Base-by-base conservation (phyloP, 2,329 filamentous ascomycete genomes). In the Cucurbitaria berberidis region DNA sequence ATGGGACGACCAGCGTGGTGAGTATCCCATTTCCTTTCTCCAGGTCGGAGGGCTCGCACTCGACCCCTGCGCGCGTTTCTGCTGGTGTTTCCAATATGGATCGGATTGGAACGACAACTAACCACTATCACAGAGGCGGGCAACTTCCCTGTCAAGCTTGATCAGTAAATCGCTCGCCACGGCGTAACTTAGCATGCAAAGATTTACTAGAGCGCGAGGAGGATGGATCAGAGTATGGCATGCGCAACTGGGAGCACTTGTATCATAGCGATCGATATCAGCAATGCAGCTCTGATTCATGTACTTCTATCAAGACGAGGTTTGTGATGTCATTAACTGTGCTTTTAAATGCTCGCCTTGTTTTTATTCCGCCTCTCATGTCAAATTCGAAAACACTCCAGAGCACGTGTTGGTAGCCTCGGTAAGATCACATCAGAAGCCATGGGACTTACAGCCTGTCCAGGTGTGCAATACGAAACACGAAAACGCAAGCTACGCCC, bases 1-100 rank as follows among this genome's bases (percentile, higher is more conserved):
- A 81, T 99, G 95, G 95, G 93, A 99, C 76, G 91, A 95, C 74
- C 95, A 98, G 84, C 90, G 95, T 80, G 91, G 91, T 96, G 83
- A 76, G 89, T 59, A 24, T 19, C 30, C 18, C 11, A 11, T 30
- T 26, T 18, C 6, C 11, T 11, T 24, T 39, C 16, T 38, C 16
- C 10, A 22, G 8, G 15, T n/a, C 4, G 4, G 2, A 4, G 19
- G 15, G 24, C n/a, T 21, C 9, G 8, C 35, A 11, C 21, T 39
- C 36, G 19, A n/a, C 24, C 10, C 16, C 36, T 18, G 30, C 9
- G 29, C 27, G 11, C 11, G 10, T 35, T 35, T 18, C n/a, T 36
- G 34, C 19, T 3, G n/a, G 10, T 15, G 18, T 11, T 21, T 15
- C 16, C 7, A 21, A 9, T 9, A 9, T 21, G 18, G 19, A 6